phyloP scores from a whole-genome alignment of 352 stramenopile species.

The Phytophthora colocasiae region DNA sequence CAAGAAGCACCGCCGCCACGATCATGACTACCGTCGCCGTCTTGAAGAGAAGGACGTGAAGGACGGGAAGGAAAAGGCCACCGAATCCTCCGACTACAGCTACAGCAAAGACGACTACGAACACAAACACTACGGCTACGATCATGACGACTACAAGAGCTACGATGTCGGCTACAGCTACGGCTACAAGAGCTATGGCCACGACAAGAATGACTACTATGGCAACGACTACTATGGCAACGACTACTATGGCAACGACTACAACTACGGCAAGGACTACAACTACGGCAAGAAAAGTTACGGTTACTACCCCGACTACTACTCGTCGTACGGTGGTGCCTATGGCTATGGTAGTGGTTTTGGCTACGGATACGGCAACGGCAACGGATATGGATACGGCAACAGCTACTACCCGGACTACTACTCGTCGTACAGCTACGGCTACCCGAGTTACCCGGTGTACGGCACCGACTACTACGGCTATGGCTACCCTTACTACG shows the following conservation, averaged over 20 bases:
- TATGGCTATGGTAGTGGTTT: not conserved
- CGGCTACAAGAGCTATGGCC: no score
- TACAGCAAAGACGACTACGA: conserved; percentile 10
- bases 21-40: conserved; percentile 3
- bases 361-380: not conserved
- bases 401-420: not conserved
- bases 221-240: not conserved
- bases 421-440: not conserved
- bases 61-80: not conserved
- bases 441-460: not conserved
- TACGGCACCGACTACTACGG: not conserved
- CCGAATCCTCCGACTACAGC: conserved; percentile 18
- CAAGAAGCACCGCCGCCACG: no score
- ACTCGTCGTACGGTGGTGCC: not conserved
- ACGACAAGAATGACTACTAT: no score
- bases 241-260: not conserved
- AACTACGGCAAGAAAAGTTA: not conserved
- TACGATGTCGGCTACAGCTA: no score
- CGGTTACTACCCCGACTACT: not conserved
- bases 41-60: conserved; percentile 15
- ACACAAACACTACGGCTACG: conserved; percentile 2
- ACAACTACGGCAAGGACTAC: not conserved
- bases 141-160: no score
- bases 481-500: no score
- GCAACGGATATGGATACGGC: no score